Evolutionary conservation across 176 grass and related monocot species (phyloP).

Genomic region (Calamus simplicifolius): DNA sequence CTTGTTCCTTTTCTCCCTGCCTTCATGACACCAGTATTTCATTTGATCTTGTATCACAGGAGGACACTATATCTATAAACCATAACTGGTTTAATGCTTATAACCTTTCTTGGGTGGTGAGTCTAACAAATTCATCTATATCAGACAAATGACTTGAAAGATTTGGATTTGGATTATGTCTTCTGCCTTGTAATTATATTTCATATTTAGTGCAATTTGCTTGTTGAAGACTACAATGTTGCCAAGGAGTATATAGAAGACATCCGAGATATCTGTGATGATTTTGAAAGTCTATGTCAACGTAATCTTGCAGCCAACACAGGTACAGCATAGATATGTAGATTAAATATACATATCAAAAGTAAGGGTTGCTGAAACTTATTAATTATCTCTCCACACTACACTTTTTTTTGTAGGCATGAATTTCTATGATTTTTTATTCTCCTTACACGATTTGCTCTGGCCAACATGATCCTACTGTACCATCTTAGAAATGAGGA

Average conservation of each 20-base stretch:
- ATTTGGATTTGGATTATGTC: not conserved
- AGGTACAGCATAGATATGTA: constrained; percentile 25
- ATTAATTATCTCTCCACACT: constrained; percentile 18
- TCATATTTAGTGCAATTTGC: constrained; percentile 64
- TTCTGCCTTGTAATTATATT: not conserved
- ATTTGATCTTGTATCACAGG: constrained; percentile 37
- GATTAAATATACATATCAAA: not conserved
- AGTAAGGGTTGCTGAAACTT: not conserved
- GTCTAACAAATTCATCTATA: constrained; percentile 3
- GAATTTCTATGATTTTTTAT: constrained; percentile 96
- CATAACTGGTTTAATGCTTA: constrained; percentile 96
- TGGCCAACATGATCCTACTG: constrained; percentile 56
- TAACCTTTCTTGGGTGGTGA: constrained; percentile 92
- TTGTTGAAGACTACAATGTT: constrained; percentile 85
- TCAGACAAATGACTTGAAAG: not conserved
- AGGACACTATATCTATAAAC: constrained; percentile 96
- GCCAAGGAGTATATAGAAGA: constrained; percentile 98
- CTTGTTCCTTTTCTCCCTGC: not conserved
- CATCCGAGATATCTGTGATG: constrained; percentile 71
- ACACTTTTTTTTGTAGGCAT: constrained; percentile 47
- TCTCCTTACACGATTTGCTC: constrained; percentile 57
- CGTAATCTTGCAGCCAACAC: constrained; percentile 88
- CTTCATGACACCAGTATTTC: not conserved
- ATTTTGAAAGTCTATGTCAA: constrained; percentile 91
- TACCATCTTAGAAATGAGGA: constrained; percentile 42